Base-by-base conservation (phyloP, 148 eudicot genomes). In the Heliamphora exappendiculata region DNA sequence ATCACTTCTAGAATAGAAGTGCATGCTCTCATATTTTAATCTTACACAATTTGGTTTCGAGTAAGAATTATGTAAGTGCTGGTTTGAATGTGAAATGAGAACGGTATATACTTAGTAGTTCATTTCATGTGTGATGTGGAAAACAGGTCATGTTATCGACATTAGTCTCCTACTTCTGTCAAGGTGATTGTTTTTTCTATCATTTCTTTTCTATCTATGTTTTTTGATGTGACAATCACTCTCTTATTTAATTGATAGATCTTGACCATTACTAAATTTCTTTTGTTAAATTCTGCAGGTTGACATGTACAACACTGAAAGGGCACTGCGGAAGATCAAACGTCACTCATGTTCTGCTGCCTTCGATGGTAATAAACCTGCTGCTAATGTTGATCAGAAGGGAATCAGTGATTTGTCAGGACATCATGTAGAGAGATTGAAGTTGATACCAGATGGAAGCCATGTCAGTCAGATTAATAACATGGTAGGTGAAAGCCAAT, bases 271-370 rank as follows among this genome's bases (percentile, higher is more conserved):
- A 7, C 72, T 42, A 47, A 20, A 20, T 47, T 33, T 39, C 41
- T n/a, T 54, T 9, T 54, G 26, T 42, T 28, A 16, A 72, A 12
- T 28, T 65, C 53, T 81, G 78, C 83, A 91, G 98, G 98, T 93
- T 70, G 91, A 91, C 64, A 75, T 82, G 12, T 84, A 82, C 76
- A 85, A 89, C 73, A 82, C 90, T 22, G 83, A 83, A 79, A 85
- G 91, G 85, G 87, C 90, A 60, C 54, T 87, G 74, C 78, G 78
- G 67, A 90, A 84, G 80, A 84, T 89, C 77, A 88, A 91, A 83
- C 85, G 85, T 77, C 85, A 87, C 70, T 73, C 88, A 44, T 79
- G 85, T 73, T 51, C 79, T 64, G 74, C 74, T 45, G 54, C 73
- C 28, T 78, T 88, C 44, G 83, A 80, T 73, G 82, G 84, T 39